These are phyloP conservation scores for Amborella trichopoda DNA, from an alignment of 164 flowering plant genomes.

Conservation along the genomic window DNA sequence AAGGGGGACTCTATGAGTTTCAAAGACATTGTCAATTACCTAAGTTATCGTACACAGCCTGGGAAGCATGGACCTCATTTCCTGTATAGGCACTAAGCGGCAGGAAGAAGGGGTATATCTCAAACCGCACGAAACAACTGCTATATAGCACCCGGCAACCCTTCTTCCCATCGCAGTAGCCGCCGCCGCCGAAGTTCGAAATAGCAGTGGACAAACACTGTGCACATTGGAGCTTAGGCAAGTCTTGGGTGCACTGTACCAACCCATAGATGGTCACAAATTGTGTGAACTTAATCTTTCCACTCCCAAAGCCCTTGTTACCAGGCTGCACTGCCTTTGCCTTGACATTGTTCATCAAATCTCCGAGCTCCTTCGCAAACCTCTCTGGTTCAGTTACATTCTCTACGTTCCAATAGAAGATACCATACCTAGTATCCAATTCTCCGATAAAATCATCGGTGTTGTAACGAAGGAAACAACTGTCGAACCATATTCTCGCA, in stretches of 20 bases:
- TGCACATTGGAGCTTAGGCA: constrained; percentile 3
- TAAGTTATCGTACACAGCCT: too few relatives aligned
- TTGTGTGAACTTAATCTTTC: constrained; percentile 2
- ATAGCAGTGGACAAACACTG: constrained; percentile 6
- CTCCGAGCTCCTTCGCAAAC: background rate
- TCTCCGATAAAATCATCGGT: constrained; percentile 4
- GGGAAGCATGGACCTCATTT: too few relatives aligned
- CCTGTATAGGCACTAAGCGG: too few relatives aligned
- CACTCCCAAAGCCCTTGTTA: constrained; percentile 6
- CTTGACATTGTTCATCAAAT: constrained; percentile 4
- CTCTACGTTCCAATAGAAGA: constrained; percentile 7
- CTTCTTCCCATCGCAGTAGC: background rate
- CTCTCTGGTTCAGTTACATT: background rate
- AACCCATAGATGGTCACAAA: constrained; percentile 7
- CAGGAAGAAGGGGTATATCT: constrained; percentile 14
- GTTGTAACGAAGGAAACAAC: constrained; percentile 11
- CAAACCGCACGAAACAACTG: constrained; percentile 10
- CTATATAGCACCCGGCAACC: constrained; percentile 10
- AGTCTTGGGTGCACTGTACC: constrained; percentile 9
- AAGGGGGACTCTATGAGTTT: too few relatives aligned
- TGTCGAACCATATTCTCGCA: constrained; percentile 11
- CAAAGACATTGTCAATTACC: too few relatives aligned
- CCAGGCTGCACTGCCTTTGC: constrained; percentile 1
- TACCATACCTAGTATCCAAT: constrained; percentile 5
- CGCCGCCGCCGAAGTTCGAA: background rate